These are phyloP conservation scores for Calonectria honghensis DNA, from an alignment of 2,329 filamentous ascomycete genomes.

Conservation along the genomic window DNA sequence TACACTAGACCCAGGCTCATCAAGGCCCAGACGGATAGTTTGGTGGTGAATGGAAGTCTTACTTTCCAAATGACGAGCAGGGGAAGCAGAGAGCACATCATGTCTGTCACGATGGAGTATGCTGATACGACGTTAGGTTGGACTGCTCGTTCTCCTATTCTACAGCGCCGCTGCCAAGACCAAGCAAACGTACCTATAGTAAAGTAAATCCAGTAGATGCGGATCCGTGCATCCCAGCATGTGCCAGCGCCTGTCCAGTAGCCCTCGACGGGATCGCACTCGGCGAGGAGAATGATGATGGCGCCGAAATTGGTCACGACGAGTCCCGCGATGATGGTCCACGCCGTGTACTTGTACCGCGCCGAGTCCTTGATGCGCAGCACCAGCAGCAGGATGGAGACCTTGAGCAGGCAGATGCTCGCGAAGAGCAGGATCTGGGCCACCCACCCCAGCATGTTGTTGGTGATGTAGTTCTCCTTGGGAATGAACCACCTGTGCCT, in stretches of 20 bases:
- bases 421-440: slow-evolving; percentile 64
- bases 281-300: slow-evolving; percentile 58
- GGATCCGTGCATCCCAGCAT: slow-evolving; percentile 58
- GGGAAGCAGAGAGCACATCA: slow-evolving; percentile 53
- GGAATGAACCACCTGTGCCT: slow-evolving; percentile 61
- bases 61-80: slow-evolving; percentile 60
- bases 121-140: slow-evolving; percentile 32
- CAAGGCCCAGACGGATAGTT: slow-evolving; percentile 57
- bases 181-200: slow-evolving; percentile 50
- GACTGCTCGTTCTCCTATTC: background rate
- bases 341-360: slow-evolving; percentile 57
- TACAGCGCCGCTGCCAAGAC: background rate
- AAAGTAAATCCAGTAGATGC: slow-evolving; percentile 59
- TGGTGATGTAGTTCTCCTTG: slow-evolving; percentile 56
- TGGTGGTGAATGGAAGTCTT: slow-evolving; percentile 55
- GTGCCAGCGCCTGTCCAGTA: slow-evolving; percentile 57
- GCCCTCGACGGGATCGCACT: slow-evolving; percentile 56
- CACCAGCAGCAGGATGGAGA: slow-evolving; percentile 64
- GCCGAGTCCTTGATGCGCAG: slow-evolving; percentile 63
- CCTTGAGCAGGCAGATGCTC: slow-evolving; percentile 63
- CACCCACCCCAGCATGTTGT: slow-evolving; percentile 63
- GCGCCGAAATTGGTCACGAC: slow-evolving; percentile 57
- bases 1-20: slow-evolving; percentile 58
- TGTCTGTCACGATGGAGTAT: slow-evolving; percentile 47
- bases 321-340: slow-evolving; percentile 57